Evolutionary conservation across 1,139 yeast species (phyloP).

Genomic region (Taphrina confusa): DNA sequence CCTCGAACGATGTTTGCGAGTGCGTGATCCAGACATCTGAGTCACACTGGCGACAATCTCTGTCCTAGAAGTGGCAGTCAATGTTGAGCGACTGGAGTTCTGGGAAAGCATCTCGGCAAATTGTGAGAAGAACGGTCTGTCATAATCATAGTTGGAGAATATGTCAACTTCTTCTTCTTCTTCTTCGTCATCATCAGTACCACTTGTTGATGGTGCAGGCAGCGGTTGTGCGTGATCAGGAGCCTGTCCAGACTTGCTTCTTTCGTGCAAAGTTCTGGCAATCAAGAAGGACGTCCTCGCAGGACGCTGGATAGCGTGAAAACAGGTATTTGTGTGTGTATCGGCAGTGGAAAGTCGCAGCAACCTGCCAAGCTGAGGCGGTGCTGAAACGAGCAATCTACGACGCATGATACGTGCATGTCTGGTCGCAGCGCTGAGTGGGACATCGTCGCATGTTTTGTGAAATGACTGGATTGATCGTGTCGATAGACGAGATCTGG

Average conservation of each 20-base stretch:
- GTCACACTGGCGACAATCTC: too few relatives aligned
- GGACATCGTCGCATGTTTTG: background rate
- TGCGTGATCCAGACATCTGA: too few relatives aligned
- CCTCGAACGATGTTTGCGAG: too few relatives aligned
- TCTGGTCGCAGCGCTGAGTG: background rate
- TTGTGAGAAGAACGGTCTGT: constrained; percentile 1
- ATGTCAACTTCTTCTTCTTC: background rate
- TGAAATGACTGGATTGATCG: background rate
- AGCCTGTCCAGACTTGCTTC: too few relatives aligned
- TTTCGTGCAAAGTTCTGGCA: background rate
- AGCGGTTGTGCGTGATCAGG: too few relatives aligned
- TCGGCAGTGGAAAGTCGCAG: too few relatives aligned
- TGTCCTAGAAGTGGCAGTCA: too few relatives aligned
- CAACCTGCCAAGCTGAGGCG: background rate
- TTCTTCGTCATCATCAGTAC: background rate
- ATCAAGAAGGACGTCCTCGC: background rate
- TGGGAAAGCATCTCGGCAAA: background rate
- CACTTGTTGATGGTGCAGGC: background rate
- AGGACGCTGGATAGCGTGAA: background rate
- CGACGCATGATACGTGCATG: constrained; percentile 9
- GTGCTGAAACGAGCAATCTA: background rate
- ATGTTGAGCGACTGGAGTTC: too few relatives aligned
- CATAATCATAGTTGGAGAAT: background rate
- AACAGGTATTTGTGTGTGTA: too few relatives aligned
- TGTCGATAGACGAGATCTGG: too few relatives aligned